Percentiles rank a stretch among this genome's conserved stretches.
These are phyloP conservation scores for Staphylotrichum tortipilum DNA, from an alignment of 495 filamentous ascomycete genomes.

Conservation along the genomic window DNA sequence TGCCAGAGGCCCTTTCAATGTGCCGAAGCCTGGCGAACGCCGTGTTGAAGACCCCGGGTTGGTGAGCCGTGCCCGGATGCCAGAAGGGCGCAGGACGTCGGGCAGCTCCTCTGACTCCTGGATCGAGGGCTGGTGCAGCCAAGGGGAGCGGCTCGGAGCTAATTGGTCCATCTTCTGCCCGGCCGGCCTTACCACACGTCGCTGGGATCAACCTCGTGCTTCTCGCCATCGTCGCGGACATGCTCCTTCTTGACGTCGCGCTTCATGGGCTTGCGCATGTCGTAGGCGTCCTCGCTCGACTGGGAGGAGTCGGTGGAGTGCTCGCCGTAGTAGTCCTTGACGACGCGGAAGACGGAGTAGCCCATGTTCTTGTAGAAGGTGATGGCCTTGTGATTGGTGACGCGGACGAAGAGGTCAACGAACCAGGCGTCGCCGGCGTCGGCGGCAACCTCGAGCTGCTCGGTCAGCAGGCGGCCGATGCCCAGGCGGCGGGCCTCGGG, in stretches of 20 bases:
- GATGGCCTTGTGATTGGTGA: constrained; percentile 78
- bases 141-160: too few relatives aligned
- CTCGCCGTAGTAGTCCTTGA: constrained; percentile 75
- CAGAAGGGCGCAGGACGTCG: too few relatives aligned
- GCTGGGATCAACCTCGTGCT: constrained; percentile 67
- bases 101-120: too few relatives aligned
- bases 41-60: too few relatives aligned
- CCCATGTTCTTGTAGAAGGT: constrained; percentile 85
- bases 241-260: constrained; percentile 71
- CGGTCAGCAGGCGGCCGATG: constrained; percentile 69
- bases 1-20: too few relatives aligned
- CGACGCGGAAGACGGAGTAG: constrained; percentile 76
- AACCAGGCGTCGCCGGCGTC: constrained; percentile 85
- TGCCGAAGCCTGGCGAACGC: too few relatives aligned
- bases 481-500: constrained; percentile 78
- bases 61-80: too few relatives aligned
- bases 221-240: constrained; percentile 74
- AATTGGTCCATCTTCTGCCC: not conserved
- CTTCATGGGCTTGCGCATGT: constrained; percentile 90
- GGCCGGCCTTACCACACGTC: constrained; percentile 62
- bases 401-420: constrained; percentile 86
- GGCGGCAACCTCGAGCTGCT: constrained; percentile 69
- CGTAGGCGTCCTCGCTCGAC: constrained; percentile 73
- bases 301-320: constrained; percentile 61
- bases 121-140: too few relatives aligned